phyloP scores from a whole-genome alignment of 2,329 filamentous ascomycete genomes.

The Calonectria pseudoreteaudii region DNA sequence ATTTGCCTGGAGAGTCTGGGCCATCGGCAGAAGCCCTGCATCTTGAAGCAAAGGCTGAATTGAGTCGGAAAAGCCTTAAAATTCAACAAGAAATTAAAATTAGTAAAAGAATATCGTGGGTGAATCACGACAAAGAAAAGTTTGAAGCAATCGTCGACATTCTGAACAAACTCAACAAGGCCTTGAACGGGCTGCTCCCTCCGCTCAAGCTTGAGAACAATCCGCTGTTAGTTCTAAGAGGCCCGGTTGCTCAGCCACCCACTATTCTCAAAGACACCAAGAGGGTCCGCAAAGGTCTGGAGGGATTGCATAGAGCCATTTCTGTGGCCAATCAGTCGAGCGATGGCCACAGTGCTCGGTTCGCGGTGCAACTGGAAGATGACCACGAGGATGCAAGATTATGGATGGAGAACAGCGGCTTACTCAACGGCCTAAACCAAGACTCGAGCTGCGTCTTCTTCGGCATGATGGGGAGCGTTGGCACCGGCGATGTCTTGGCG shows the following conservation, averaged over 20 bases:
- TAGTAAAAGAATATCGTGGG: background rate
- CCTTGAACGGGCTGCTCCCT: background rate
- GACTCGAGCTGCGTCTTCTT: background rate
- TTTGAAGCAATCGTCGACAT: background rate
- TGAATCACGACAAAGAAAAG: background rate
- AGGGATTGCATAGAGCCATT: background rate
- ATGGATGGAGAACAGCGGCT: background rate
- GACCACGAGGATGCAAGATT: background rate
- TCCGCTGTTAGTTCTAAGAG: background rate
- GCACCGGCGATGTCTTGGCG: background rate
- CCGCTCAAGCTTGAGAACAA: background rate
- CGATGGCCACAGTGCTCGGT: background rate
- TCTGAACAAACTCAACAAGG: background rate
- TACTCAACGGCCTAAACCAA: background rate
- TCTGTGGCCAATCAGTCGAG: background rate
- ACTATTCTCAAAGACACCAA: background rate
- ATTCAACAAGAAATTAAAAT: background rate
- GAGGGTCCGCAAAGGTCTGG: background rate
- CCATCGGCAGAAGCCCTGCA: background rate
- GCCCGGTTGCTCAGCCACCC: background rate
- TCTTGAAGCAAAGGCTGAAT: background rate
- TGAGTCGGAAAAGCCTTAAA: background rate
- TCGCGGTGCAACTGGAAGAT: background rate
- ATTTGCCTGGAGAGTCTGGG: background rate
- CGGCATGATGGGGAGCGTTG: slow-evolving; percentile 1